phyloP scores from a whole-genome alignment of 2,329 filamentous ascomycete genomes.

The Hysterium pulicare region DNA sequence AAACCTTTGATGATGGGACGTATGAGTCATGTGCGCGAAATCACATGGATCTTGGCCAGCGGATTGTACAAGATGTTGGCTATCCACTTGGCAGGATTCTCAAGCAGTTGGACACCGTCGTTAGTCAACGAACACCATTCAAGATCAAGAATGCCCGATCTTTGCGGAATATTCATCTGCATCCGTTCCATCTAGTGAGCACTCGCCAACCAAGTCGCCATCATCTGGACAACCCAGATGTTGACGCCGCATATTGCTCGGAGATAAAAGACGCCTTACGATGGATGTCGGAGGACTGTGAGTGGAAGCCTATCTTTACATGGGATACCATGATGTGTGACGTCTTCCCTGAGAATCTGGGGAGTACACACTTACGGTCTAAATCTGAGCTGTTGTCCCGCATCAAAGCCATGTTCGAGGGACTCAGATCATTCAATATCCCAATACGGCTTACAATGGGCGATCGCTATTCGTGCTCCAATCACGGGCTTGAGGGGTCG shows the following conservation, averaged over 20 bases:
- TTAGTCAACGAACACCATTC: conserved; percentile 29
- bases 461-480: conserved; percentile 22
- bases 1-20: conserved; percentile 33
- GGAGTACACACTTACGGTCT: conserved; percentile 21
- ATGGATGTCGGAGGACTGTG: conserved; percentile 29
- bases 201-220: conserved; percentile 21
- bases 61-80: conserved; percentile 31
- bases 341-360: conserved; percentile 34
- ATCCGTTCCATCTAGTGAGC: conserved; percentile 35
- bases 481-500: conserved; percentile 28
- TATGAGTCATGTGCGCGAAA: conserved; percentile 30
- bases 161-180: conserved; percentile 26
- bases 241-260: too few relatives aligned
- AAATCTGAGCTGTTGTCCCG: conserved; percentile 29
- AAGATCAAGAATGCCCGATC: conserved; percentile 27
- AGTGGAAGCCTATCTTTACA: conserved; percentile 31
- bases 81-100: conserved; percentile 32
- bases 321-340: conserved; percentile 38
- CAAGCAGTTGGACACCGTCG: conserved; percentile 23
- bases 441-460: conserved; percentile 35
- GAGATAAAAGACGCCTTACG: conserved; percentile 30
- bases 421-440: conserved; percentile 24
- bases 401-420: conserved; percentile 29
- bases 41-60: conserved; percentile 32
- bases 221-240: conserved; percentile 14